Percentiles rank a stretch among this genome's conserved stretches.
These are phyloP conservation scores for Datura wrightii DNA, from an alignment of 257 asterid species.

Conservation along the genomic window DNA sequence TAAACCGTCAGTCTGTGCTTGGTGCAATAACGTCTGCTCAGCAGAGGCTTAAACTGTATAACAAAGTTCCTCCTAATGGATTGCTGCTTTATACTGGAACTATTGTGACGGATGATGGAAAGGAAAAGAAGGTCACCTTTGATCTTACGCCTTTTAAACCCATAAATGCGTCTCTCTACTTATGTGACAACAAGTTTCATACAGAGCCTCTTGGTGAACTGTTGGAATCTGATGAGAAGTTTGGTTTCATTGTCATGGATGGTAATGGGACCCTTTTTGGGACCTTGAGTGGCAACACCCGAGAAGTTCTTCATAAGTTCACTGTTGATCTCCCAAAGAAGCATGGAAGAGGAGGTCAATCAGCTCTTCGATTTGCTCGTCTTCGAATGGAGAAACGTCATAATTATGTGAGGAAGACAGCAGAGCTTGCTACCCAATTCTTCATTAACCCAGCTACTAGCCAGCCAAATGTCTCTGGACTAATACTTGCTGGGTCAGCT, in stretches of 20 bases:
- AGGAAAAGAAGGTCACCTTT: constrained; percentile 57
- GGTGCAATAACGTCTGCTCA: constrained; percentile 58
- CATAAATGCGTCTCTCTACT: constrained; percentile 53
- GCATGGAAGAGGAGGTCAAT: constrained; percentile 61
- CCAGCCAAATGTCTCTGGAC: constrained; percentile 55
- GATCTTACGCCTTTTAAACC: constrained; percentile 55
- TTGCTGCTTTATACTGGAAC: constrained; percentile 53
- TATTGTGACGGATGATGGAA: constrained; percentile 53
- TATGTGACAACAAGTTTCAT: constrained; percentile 56
- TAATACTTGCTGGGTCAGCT: constrained; percentile 56
- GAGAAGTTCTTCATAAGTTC: constrained; percentile 57
- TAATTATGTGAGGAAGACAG: constrained; percentile 55
- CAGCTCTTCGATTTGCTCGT: constrained; percentile 59
- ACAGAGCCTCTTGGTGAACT: constrained; percentile 53
- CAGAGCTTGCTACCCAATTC: constrained; percentile 58
- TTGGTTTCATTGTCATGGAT: constrained; percentile 59
- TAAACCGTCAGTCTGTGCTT: constrained; percentile 54
- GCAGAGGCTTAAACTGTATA: constrained; percentile 54
- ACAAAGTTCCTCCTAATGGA: constrained; percentile 53
- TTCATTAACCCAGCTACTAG: constrained; percentile 55
- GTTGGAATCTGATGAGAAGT: constrained; percentile 56
- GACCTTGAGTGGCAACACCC: constrained; percentile 55
- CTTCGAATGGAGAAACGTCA: constrained; percentile 60
- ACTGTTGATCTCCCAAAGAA: constrained; percentile 59
- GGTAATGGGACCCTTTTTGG: constrained; percentile 60